A percentile compares a stretch with the other conserved stretches of the same genome.
phyloP scores from a whole-genome alignment of 2,329 filamentous ascomycete genomes.

The Amauroascus niger region DNA sequence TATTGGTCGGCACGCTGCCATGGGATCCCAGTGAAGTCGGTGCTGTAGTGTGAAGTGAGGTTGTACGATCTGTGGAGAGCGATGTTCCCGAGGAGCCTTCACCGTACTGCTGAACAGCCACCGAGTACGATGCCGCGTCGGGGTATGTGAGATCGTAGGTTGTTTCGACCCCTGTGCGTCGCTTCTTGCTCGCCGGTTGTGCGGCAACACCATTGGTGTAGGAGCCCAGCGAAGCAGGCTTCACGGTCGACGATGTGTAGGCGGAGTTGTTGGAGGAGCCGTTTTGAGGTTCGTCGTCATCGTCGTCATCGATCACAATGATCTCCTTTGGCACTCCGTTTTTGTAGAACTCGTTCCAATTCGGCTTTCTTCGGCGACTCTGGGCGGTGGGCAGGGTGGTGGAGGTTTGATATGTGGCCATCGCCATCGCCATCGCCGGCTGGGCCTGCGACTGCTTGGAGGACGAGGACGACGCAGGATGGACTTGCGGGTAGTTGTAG shows the following conservation, averaged over 20 bases:
- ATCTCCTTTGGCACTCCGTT: conserved; percentile 77
- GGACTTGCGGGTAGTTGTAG: conserved; percentile 35
- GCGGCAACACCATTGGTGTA: conserved; percentile 22
- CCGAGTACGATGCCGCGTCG: conserved; percentile 60
- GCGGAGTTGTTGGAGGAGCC: not conserved
- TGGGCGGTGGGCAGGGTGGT: conserved; percentile 17
- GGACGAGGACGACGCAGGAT: conserved; percentile 18
- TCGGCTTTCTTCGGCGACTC: conserved; percentile 38
- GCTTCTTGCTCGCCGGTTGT: conserved; percentile 55
- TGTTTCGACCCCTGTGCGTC: conserved; percentile 54
- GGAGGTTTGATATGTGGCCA: conserved; percentile 12
- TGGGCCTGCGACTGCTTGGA: not conserved
- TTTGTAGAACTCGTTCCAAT: conserved; percentile 74
- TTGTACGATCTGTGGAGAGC: conserved; percentile 72
- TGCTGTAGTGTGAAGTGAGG: conserved; percentile 76
- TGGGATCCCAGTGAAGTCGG: conserved; percentile 73
- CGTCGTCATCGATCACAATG: conserved; percentile 61
- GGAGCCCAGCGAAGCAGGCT: conserved; percentile 3
- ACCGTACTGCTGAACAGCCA: conserved; percentile 60
- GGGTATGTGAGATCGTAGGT: conserved; percentile 64
- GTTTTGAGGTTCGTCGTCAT: conserved; percentile 43
- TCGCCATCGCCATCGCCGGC: conserved; percentile 11
- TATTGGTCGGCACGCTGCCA: conserved; percentile 44
- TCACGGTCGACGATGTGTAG: conserved; percentile 1
- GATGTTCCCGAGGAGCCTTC: conserved; percentile 59